Evolutionary conservation across 148 eudicot species (phyloP).

Genomic region (Dysphania ambrosioides): DNA sequence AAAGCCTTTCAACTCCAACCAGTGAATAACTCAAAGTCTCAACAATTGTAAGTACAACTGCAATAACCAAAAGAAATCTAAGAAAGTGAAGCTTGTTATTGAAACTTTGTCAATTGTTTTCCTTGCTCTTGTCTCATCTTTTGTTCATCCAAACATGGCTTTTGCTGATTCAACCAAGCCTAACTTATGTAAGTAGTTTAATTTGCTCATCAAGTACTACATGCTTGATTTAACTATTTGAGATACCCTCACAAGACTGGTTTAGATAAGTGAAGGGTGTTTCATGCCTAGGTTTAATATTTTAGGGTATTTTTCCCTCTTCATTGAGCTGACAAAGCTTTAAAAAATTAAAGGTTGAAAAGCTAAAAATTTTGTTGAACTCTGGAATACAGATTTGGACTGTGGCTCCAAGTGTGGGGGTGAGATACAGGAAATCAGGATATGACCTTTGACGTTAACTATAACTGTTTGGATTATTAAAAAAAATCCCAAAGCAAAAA

Average conservation of each 20-base stretch:
- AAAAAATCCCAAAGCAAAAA: too few relatives aligned
- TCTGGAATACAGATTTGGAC: constrained; percentile 5
- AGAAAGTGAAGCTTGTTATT: constrained; percentile 31
- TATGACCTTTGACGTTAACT: constrained; percentile 34
- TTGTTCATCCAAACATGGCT: constrained; percentile 35
- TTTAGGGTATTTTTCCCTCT: too few relatives aligned
- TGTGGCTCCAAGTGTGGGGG: too few relatives aligned
- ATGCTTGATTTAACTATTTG: too few relatives aligned
- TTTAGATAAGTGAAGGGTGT: too few relatives aligned
- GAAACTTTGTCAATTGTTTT: constrained; percentile 27
- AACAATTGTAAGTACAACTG: not conserved
- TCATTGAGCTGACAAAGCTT: too few relatives aligned
- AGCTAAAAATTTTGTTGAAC: constrained; percentile 6
- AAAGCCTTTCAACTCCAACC: not conserved
- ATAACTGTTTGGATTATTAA: too few relatives aligned
- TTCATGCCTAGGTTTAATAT: too few relatives aligned
- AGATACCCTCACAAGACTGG: too few relatives aligned
- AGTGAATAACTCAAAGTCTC: not conserved
- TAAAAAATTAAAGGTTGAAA: too few relatives aligned
- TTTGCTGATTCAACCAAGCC: constrained; percentile 12
- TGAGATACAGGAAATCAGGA: too few relatives aligned
- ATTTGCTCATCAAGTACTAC: not conserved
- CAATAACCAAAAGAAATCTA: not conserved
- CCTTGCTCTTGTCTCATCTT: constrained; percentile 25
- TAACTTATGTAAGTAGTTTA: constrained; percentile 19